Base-by-base conservation (phyloP, 2,329 filamentous ascomycete genomes). In the Botrytis galanthina region DNA sequence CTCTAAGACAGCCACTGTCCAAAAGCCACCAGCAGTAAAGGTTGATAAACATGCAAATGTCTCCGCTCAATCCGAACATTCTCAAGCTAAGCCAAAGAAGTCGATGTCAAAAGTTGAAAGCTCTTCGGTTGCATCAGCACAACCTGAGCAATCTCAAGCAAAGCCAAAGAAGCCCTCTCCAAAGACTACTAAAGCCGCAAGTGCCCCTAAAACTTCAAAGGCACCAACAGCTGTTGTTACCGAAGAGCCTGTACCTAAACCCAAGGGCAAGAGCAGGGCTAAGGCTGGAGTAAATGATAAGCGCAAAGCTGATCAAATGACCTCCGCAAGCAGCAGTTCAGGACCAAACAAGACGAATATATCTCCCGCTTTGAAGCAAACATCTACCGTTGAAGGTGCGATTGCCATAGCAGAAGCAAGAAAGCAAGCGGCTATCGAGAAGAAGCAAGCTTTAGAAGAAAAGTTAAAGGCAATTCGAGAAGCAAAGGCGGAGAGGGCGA, bases 281-380 rank as follows among this genome's bases (percentile, higher is more conserved):
- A 63, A 72, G 51, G 61, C 39, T 39, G 57, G 68, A 62, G 60
- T 71, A 20, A 37, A 22, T 26, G 61, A 62, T 16, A 71, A 73
- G 32, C 71, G 71, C 8, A 72, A 72, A 26, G 71, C 71, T 42
- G 54, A 60, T 32, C 62, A 72, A 42, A 69, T 69, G 42, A 60
- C 71, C 22, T 59, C 62, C 22, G 39, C 29, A 18, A 20, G 29
- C 7, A 69, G 12, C 22, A 57, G n/a, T 54, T 62, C 37, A 6
- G 71, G 62, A 26, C 26, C 62, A 16, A 72, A 48, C 26, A 72
- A 72, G 71, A 72, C 71, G 22, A 72, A 72, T 37, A 16, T 39
- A 46, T 69, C 71, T 44, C 71, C 71, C 18, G 71, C 71, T 69
- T 46, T 59, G 29, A 72, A 72, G 32, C 62, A 72, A 35, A 72